A percentile compares a stretch with the other conserved stretches of the same genome.
These are phyloP conservation scores for Metschnikowia aberdeeniae DNA, from an alignment of 805 yeast species.

Conservation along the genomic window DNA sequence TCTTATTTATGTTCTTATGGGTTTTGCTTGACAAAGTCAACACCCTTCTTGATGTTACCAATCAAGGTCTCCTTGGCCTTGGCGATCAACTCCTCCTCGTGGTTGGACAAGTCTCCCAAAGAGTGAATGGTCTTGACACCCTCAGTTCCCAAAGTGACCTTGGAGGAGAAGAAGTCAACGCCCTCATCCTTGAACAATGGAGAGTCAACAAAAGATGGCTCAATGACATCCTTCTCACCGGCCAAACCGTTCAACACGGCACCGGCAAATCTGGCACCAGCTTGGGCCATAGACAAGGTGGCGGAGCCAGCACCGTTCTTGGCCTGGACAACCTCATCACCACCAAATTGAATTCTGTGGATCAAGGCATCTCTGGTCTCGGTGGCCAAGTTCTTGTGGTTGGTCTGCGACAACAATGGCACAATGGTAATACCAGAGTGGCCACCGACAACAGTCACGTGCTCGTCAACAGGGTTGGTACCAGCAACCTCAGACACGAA, in stretches of 20 bases:
- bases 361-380: constrained; percentile 65
- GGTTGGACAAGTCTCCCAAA: constrained; percentile 65
- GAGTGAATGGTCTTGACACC: constrained; percentile 83
- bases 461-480: constrained; percentile 74
- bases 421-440: constrained; percentile 97
- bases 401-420: constrained; percentile 84
- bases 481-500: constrained; percentile 65
- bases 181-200: constrained; percentile 85
- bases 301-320: constrained; percentile 94
- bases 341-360: constrained; percentile 92
- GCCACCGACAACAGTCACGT: constrained; percentile 90
- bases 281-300: constrained; percentile 89
- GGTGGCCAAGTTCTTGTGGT: constrained; percentile 56
- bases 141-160: constrained; percentile 86
- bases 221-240: constrained; percentile 61
- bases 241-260: constrained; percentile 61
- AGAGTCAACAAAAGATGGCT: constrained; percentile 72
- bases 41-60: constrained; percentile 92
- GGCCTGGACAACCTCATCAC: constrained; percentile 93
- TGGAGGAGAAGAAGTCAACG: constrained; percentile 93
- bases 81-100: constrained; percentile 81
- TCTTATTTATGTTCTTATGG: constrained; percentile 38
- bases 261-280: constrained; percentile 75
- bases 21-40: constrained; percentile 73
- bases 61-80: constrained; percentile 85